Evolutionary conservation across 2,329 filamentous ascomycete species (phyloP).

Genomic region (Macroventuria anomochaeta): DNA sequence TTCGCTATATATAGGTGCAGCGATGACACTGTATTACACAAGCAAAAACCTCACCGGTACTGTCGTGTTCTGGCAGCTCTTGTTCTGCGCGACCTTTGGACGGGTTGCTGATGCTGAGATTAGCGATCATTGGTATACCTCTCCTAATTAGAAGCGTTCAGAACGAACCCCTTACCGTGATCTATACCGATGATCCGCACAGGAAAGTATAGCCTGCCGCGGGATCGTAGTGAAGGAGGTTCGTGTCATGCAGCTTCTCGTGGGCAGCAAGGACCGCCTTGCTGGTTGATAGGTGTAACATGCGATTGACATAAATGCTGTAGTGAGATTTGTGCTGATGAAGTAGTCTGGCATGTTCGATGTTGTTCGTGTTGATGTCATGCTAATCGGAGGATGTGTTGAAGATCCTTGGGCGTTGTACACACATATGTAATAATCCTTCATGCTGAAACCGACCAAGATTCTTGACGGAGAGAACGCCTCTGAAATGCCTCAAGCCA

Average conservation of each 20-base stretch:
- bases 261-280: neutral
- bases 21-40: slow-evolving; percentile 8
- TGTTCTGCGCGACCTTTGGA: neutral
- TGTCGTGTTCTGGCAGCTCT: neutral
- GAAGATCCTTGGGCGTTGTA: slow-evolving; percentile 4
- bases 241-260: neutral
- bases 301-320: neutral
- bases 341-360: neutral
- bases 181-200: neutral
- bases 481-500: slow-evolving; percentile 11
- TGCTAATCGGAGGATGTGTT: slow-evolving; percentile 6
- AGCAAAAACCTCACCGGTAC: slow-evolving; percentile 8
- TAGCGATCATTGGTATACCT: neutral
- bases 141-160: neutral
- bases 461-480: slow-evolving; percentile 4
- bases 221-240: neutral
- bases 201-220: neutral
- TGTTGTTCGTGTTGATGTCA: slow-evolving; percentile 11
- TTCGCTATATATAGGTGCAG: slow-evolving; percentile 6
- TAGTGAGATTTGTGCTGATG: neutral
- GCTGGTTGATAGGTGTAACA: too few species aligned
- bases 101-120: slow-evolving; percentile 12
- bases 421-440: slow-evolving; percentile 9
- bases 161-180: neutral
- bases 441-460: neutral